Percentiles rank a stretch among this genome's conserved stretches.
phyloP scores from a whole-genome alignment of 2,329 filamentous ascomycete species.

The Fusarium chlamydosporum region DNA sequence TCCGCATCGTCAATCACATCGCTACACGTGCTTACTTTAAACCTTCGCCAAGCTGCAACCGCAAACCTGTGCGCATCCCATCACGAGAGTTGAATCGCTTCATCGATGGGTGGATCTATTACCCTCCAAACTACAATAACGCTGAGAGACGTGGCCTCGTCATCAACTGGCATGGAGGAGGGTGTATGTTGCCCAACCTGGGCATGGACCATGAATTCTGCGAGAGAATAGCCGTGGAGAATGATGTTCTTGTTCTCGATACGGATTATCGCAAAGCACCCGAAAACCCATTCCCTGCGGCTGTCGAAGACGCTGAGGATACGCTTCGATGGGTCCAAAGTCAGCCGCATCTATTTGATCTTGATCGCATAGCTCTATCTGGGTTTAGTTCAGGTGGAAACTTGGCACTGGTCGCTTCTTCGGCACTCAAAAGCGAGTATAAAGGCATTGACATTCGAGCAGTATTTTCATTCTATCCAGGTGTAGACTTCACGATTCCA shows the following conservation, averaged over 20 bases:
- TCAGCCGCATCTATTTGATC: constrained; percentile 51
- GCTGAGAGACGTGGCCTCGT: constrained; percentile 45
- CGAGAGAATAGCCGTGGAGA: constrained; percentile 50
- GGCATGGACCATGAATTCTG: constrained; percentile 59
- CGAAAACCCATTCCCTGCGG: constrained; percentile 57
- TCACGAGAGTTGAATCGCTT: constrained; percentile 49
- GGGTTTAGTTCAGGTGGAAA: constrained; percentile 64
- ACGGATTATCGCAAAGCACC: constrained; percentile 60
- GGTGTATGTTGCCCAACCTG: constrained; percentile 54
- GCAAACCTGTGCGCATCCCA: constrained; percentile 46
- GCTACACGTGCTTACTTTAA: constrained; percentile 25
- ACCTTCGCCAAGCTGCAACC: constrained; percentile 24
- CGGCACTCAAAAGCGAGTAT: constrained; percentile 47
- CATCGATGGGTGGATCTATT: constrained; percentile 52
- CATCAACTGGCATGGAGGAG: constrained; percentile 56
- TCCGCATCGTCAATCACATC: constrained; percentile 38
- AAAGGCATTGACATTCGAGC: constrained; percentile 62
- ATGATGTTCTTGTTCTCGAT: constrained; percentile 49
- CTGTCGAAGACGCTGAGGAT: constrained; percentile 55
- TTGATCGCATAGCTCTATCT: constrained; percentile 58
- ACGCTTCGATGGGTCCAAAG: constrained; percentile 52
- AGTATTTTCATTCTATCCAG: constrained; percentile 63
- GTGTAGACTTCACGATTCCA: constrained; percentile 51
- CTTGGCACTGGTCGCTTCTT: constrained; percentile 56
- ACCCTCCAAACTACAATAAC: constrained; percentile 16